Evolutionary conservation across 2,329 filamentous ascomycete genomes (phyloP).

Genomic region (Hymenoscyphus linearis): DNA sequence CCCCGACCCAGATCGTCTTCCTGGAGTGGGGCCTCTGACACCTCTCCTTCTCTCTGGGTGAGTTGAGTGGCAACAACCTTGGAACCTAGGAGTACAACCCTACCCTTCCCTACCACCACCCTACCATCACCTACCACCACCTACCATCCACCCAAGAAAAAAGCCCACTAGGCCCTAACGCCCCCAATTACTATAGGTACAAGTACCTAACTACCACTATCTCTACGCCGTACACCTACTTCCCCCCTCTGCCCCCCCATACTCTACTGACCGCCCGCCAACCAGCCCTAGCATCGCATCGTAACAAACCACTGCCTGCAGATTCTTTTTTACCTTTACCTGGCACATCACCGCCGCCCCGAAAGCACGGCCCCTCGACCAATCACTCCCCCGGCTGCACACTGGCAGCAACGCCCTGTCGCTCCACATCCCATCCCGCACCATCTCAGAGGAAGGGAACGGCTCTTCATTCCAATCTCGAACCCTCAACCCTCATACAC

Average conservation of each 20-base stretch:
- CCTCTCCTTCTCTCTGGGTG: too few relatives aligned
- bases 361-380: background rate
- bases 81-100: too few relatives aligned
- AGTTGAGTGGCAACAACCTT: too few relatives aligned
- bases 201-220: background rate
- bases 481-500: conserved; percentile 15
- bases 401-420: background rate
- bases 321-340: background rate
- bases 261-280: too few relatives aligned
- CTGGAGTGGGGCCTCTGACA: too few relatives aligned
- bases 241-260: too few relatives aligned
- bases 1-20: background rate
- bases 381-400: background rate
- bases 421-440: background rate
- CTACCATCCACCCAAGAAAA: too few relatives aligned
- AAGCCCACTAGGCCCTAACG: too few relatives aligned
- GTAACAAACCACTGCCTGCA: background rate
- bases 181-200: too few relatives aligned
- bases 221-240: background rate
- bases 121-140: too few relatives aligned
- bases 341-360: background rate
- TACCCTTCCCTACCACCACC: too few relatives aligned
- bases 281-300: too few relatives aligned
- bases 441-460: background rate
- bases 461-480: conserved; percentile 23